Evolutionary conservation across 1,284 basidiomycete genomes (phyloP), one percentile per base, ranked within the genome.

Genomic region (Apiotrichum porosum): DNA sequence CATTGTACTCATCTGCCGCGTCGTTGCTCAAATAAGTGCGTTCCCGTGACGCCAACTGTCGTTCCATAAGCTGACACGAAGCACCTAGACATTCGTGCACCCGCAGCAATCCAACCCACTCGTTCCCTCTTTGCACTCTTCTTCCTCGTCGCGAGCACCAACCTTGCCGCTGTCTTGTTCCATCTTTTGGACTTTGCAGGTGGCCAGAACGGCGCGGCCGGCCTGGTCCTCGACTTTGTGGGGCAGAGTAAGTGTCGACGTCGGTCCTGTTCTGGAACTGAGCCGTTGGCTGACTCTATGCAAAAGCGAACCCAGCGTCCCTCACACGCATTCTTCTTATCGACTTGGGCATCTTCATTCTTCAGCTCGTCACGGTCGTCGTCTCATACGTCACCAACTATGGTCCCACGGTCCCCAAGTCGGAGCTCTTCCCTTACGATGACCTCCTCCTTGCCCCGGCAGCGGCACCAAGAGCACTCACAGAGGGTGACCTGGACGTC

Each of bases 191-290:
- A 69, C 42, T 62, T 65, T 46, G 47, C 45, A 6, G 50, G 54
- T 3, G 64, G 61, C 1, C 51, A 56, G 56, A 57, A 60, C 44
- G 60, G 60, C 10, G 26, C 58, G 6, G 67, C 65, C 39, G 63
- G 65, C 3, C 14, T 71, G 28, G 51, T 72, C 18, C 53, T 72
- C 26, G 70, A 72, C 43, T 72, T 72, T 43, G 61, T 71, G 2
- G 70, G 70, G 3, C 65, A 71, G 44, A 51, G 69, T 70, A 49
- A 44, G 65, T 63, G 24, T 4, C 15, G 15, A 17, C 14, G 5
- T 19, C 19, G 17, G 18, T 38, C n/a, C n/a, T n/a, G n/a, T n/a
- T n/a, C n/a, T n/a, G n/a, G n/a, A n/a, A n/a, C n/a, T n/a, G n/a
- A n/a, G n/a, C n/a, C n/a, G n/a, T n/a, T n/a, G n/a, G n/a, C 38